These are phyloP conservation scores for Cutaneotrichosporon cavernicola DNA, from an alignment of 1,284 basidiomycete genomes.

Conservation along the genomic window DNA sequence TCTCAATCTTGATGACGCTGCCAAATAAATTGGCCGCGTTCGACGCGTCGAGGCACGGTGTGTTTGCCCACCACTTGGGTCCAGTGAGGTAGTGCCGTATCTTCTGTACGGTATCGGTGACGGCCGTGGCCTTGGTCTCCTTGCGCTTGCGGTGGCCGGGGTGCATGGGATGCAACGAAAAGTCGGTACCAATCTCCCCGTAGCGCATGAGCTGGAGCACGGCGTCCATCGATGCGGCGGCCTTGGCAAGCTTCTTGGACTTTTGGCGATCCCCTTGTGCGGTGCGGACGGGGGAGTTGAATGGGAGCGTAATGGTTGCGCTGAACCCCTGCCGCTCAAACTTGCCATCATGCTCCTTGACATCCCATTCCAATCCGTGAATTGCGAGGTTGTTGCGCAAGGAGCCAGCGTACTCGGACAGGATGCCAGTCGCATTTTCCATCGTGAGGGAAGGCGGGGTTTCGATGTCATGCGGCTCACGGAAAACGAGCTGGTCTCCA, in stretches of 20 bases:
- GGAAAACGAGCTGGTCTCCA: background rate
- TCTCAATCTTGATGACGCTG: background rate
- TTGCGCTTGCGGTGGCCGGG: background rate
- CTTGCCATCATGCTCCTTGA: background rate
- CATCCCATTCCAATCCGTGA: conserved; percentile 7
- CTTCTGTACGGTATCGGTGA: background rate
- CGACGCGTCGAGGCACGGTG: background rate
- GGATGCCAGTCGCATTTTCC: conserved; percentile 6
- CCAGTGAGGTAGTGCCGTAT: background rate
- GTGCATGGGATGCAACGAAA: conserved; percentile 16
- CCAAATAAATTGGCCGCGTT: background rate
- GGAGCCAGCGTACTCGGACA: conserved; percentile 10
- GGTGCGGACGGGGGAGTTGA: conserved; percentile 11
- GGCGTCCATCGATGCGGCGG: conserved; percentile 15
- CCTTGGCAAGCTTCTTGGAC: conserved; percentile 27
- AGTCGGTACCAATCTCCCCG: conserved; percentile 25
- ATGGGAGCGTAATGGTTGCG: background rate
- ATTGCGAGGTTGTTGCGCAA: conserved; percentile 14
- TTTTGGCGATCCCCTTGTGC: background rate
- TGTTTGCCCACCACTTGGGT: background rate
- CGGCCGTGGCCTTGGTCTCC: background rate
- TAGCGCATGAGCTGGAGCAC: conserved; percentile 14
- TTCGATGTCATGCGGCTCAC: background rate
- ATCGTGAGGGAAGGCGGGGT: background rate
- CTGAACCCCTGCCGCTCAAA: background rate